phyloP scores from a whole-genome alignment of 1,284 basidiomycete genomes.

The Farysia itapuensis region DNA sequence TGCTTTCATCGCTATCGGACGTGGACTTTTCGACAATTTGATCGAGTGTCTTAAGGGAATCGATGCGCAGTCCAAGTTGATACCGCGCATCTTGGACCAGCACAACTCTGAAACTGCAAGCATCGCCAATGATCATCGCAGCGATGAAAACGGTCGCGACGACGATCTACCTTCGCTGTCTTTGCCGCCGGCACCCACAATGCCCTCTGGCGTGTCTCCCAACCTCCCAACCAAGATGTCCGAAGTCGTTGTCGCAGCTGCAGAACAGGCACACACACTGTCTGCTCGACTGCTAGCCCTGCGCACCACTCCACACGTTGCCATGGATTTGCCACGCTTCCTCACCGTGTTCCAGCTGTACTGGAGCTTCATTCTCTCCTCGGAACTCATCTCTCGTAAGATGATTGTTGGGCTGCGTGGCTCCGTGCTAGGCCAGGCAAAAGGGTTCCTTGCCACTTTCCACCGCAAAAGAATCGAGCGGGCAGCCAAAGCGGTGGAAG shows the following conservation, averaged over 20 bases:
- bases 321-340: constrained; percentile 74
- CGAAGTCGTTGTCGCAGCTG: constrained; percentile 76
- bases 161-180: constrained; percentile 3
- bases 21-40: constrained; percentile 69
- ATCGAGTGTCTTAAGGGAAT: constrained; percentile 73
- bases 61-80: constrained; percentile 68
- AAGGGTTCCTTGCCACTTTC: constrained; percentile 80
- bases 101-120: constrained; percentile 6
- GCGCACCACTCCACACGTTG: constrained; percentile 70
- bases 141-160: background rate
- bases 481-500: constrained; percentile 86
- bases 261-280: constrained; percentile 80
- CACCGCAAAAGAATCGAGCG: constrained; percentile 79
- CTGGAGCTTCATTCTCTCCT: constrained; percentile 84
- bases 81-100: constrained; percentile 68
- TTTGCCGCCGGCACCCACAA: constrained; percentile 9
- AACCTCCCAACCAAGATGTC: constrained; percentile 63
- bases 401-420: constrained; percentile 85
- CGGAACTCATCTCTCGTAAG: constrained; percentile 78
- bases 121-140: background rate
- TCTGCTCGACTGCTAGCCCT: constrained; percentile 75
- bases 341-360: constrained; percentile 78
- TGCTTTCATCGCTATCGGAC: constrained; percentile 71
- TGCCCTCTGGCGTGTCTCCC: constrained; percentile 52
- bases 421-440: constrained; percentile 67